Evolutionary conservation across 495 filamentous ascomycete species (phyloP), one percentile per base, ranked within the genome.

Genomic region (Annulohypoxylon maeteangense): DNA sequence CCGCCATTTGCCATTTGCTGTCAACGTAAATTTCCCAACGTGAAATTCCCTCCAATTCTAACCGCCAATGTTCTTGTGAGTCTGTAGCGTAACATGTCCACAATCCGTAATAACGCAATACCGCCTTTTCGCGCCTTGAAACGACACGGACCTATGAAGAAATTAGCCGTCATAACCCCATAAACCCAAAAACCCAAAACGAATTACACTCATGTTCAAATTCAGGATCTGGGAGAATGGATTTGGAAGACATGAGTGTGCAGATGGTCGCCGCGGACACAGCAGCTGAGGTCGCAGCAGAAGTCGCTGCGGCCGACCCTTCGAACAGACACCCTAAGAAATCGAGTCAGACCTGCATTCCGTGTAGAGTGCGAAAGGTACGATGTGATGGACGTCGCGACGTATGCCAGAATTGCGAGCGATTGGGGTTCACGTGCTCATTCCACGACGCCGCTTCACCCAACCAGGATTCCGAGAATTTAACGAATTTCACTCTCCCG

Each of bases 321-420:
- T 51, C 74, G 36, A 77, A 78, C 72, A 60, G 76, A 42, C 72
- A 68, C 20, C 72, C 74, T 10, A 79, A 79, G 63, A 79, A 79
- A 55, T 77, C 78, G 18, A 78, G 76, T 38, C 76, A 76, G 64
- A 85, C 82, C 27, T 84, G 82, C 69, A 76, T 80, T 62, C 82
- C 82, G 7, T 85, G 83, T 64, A 81, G 83, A 11, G 78, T 79
- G 27, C 82, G 83, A 65, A 85, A 85, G 73, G 83, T 85, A 14
- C 82, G 82, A 23, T 85, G 83, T 71, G 82, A 85, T 55, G 83
- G 83, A 10, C 78, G 79, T 0, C 81, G 78, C 12, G 77, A 75
- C 16, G 71, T 79, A 56, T 85, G 83, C 65, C 77, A 79, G 68
- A 84, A 84, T 74, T 85, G 83, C 71, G 81, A 84, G 56, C 83